phyloP scores from a whole-genome alignment of 2,329 filamentous ascomycete genomes.

The Pseudovirgaria hyperparasitica region DNA sequence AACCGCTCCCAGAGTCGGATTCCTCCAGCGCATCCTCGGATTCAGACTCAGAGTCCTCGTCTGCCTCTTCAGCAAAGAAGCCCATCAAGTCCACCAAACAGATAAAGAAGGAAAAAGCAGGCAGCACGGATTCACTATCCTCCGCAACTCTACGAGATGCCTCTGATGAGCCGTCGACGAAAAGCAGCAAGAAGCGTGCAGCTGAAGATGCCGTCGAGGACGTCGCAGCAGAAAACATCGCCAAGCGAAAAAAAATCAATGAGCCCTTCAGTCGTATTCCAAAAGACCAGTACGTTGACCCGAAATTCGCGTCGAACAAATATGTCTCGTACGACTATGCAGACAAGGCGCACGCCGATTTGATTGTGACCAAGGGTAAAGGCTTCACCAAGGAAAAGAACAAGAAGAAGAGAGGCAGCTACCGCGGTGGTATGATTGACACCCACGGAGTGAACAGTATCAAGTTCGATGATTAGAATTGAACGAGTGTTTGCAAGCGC shows the following conservation, averaged over 20 bases:
- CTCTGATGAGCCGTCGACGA: no score
- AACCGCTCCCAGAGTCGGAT: conserved; percentile 16
- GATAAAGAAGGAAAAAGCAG: no score
- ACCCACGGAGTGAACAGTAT: conserved; percentile 69
- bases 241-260: conserved; percentile 26
- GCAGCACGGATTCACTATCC: no score
- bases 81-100: no score
- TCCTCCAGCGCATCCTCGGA: conserved; percentile 8
- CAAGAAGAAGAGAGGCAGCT: conserved; percentile 68
- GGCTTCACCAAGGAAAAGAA: conserved; percentile 99
- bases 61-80: conserved; percentile 8
- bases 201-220: background rate
- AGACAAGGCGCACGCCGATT: conserved; percentile 72
- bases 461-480: conserved; percentile 73
- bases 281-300: conserved; percentile 54
- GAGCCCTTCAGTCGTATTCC: conserved; percentile 68
- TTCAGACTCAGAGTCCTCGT: conserved; percentile 8
- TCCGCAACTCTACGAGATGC: no score
- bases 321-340: conserved; percentile 82
- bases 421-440: conserved; percentile 81
- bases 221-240: conserved; percentile 8
- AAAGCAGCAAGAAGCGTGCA: no score
- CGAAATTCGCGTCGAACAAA: conserved; percentile 61
- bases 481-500: no score
- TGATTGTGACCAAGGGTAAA: conserved; percentile 87